Conservation (phyloP, 2,329 filamentous ascomycete genomes). For the Cercospora sp. region DNA sequence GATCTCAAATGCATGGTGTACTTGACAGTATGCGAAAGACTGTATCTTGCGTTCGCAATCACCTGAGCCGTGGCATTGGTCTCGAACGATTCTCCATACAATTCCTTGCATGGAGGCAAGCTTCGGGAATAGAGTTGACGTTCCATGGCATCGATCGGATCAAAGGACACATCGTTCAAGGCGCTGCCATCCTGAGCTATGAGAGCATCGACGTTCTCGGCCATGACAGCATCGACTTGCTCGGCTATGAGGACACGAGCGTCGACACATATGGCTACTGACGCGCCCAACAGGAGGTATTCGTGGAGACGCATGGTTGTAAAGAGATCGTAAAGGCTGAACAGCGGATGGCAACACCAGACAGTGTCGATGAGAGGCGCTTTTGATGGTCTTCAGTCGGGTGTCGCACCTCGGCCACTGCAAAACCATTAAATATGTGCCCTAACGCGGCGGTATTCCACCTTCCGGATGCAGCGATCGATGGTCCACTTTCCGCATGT, state of each 20-base stretch:
- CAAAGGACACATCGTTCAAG: neutral
- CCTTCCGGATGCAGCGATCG: too few relatives aligned
- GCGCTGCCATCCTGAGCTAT: neutral
- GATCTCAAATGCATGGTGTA: neutral
- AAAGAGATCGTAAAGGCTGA: neutral
- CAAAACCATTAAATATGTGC: neutral
- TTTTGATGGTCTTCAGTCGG: neutral
- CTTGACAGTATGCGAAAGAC: neutral
- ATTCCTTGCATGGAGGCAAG: neutral
- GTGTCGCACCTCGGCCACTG: neutral
- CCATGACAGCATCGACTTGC: neutral
- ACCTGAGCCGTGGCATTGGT: neutral
- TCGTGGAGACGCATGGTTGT: neutral
- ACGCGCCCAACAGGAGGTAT: neutral
- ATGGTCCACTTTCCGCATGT: neutral
- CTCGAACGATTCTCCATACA: neutral
- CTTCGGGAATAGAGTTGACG: neutral
- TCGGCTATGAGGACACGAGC: neutral
- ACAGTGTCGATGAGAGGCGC: neutral
- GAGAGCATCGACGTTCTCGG: neutral
- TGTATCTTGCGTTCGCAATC: neutral
- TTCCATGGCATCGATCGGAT: neutral
- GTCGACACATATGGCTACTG: neutral
- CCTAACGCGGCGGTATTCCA: too few relatives aligned
- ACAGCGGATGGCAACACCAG: neutral